Percentiles rank a stretch among this genome's conserved stretches.
These are phyloP conservation scores for Furcasterigmium furcatum DNA, from an alignment of 2,329 filamentous ascomycete species.

Conservation along the genomic window DNA sequence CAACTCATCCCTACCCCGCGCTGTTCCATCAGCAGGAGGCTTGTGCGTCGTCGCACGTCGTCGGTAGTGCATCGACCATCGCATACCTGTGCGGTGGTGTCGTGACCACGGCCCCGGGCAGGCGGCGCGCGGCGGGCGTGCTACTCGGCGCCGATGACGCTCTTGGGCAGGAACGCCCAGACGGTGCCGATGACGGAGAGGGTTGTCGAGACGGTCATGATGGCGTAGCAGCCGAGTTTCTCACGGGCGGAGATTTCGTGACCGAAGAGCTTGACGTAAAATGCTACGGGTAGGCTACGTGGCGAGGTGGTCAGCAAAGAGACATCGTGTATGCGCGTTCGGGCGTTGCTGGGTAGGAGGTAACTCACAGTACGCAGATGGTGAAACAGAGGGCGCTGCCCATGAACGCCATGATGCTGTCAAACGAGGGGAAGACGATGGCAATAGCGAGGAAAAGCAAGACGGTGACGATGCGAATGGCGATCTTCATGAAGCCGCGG, in stretches of 20 bases:
- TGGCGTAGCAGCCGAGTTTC: constrained; percentile 60
- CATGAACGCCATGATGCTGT: constrained; percentile 87
- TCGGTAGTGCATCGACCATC: too few species aligned
- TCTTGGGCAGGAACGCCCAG: constrained; percentile 84
- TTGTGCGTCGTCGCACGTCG: too few species aligned
- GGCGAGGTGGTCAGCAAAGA: neutral
- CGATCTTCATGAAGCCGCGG: constrained; percentile 54
- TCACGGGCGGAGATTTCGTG: constrained; percentile 64
- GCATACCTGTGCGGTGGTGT: too few species aligned
- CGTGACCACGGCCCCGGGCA: too few species aligned
- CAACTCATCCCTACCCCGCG: too few species aligned
- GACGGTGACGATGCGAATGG: constrained; percentile 63
- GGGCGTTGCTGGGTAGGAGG: neutral
- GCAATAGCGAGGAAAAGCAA: constrained; percentile 74
- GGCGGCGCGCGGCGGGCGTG: too few species aligned
- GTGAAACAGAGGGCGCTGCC: constrained; percentile 89
- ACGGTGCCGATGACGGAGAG: constrained; percentile 77
- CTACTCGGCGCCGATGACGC: constrained; percentile 57
- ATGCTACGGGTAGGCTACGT: constrained; percentile 67
- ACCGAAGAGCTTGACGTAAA: constrained; percentile 87
- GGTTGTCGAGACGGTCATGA: constrained; percentile 67
- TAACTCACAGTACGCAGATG: constrained; percentile 75
- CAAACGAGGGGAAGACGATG: constrained; percentile 69
- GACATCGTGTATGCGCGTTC: neutral
- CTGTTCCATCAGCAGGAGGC: too few species aligned